Conservation (phyloP, 148 eudicot species). For the Camellia granthamiana region DNA sequence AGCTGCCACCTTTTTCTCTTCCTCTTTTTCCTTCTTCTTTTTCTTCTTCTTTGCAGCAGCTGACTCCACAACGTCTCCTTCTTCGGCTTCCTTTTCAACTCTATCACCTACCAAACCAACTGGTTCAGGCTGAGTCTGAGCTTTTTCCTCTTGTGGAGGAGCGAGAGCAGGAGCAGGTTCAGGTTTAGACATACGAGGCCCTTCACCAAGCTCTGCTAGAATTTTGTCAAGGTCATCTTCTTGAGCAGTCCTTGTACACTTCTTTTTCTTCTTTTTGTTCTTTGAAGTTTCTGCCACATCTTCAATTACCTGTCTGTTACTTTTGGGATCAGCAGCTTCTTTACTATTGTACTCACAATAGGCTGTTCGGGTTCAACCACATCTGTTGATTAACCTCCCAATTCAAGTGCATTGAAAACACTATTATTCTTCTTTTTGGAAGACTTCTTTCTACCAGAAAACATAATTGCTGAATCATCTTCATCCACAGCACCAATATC, state of each 20-base stretch:
- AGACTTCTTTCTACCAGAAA: conserved; percentile 90
- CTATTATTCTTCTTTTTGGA: conserved; percentile 65
- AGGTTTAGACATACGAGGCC: conserved; percentile 36
- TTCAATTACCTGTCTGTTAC: conserved; percentile 29
- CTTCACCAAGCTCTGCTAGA: conserved; percentile 81
- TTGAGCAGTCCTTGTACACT: conserved; percentile 66
- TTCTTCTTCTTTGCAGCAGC: conserved; percentile 77
- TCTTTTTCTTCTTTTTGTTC: conserved; percentile 80
- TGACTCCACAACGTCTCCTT: conserved; percentile 48
- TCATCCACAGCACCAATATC: conserved; percentile 35
- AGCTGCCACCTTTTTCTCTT: conserved; percentile 46
- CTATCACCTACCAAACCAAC: conserved; percentile 30
- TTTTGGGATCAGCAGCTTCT: conserved; percentile 29
- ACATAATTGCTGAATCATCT: conserved; percentile 32
- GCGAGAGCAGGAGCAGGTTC: conserved; percentile 22
- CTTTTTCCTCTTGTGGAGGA: conserved; percentile 40
- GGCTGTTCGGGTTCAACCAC: conserved; percentile 19
- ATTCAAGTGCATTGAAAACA: conserved; percentile 33
- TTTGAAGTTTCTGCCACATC: conserved; percentile 55
- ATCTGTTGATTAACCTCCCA: conserved; percentile 23
- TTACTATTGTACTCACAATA: conserved; percentile 13
- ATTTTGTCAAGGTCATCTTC: conserved; percentile 83
- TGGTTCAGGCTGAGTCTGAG: conserved; percentile 41
- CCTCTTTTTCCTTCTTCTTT: conserved; percentile 71
- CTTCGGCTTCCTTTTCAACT: conserved; percentile 57